Percentiles rank a stretch among this genome's conserved stretches.
These are phyloP conservation scores for Neostapfia colusana DNA, from an alignment of 176 grass and related monocot genomes.

Conservation along the genomic window DNA sequence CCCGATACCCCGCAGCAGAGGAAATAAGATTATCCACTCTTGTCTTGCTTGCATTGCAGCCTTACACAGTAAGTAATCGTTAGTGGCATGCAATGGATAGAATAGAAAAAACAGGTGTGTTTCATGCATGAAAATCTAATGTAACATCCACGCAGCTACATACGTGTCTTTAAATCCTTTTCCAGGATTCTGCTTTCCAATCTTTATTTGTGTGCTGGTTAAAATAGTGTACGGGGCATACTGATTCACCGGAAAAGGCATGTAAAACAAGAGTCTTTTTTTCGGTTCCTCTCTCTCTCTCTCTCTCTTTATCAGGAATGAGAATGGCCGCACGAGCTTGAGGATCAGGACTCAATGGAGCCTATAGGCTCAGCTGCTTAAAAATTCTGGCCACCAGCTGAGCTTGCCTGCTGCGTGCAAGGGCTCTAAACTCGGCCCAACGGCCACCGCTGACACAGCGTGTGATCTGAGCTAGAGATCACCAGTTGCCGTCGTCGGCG, in stretches of 20 bases:
- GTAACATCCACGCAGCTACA: not conserved
- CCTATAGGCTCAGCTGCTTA: not conserved
- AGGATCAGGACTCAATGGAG: not conserved
- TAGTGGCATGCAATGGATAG: not conserved
- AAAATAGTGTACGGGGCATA: conserved; percentile 21
- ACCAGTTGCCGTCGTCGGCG: not conserved
- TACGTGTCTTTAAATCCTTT: not conserved
- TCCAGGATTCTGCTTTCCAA: not conserved
- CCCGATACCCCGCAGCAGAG: not conserved
- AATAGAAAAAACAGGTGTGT: conserved; percentile 6
- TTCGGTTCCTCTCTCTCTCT: not conserved
- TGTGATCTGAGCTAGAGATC: not conserved
- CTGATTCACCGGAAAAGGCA: not conserved
- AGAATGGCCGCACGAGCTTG: not conserved
- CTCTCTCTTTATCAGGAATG: not conserved
- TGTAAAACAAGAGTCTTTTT: not conserved
- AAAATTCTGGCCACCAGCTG: not conserved
- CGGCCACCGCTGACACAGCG: not conserved
- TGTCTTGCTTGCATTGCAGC: not conserved
- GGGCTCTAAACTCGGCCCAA: not conserved
- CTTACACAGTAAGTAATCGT: conserved; percentile 24
- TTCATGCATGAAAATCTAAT: conserved; percentile 13
- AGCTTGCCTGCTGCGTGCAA: not conserved
- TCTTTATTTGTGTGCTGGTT: not conserved
- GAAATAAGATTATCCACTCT: not conserved